Conservation (phyloP, 2,329 filamentous ascomycete genomes). For the Sclerotinia sclerotiorum region DNA sequence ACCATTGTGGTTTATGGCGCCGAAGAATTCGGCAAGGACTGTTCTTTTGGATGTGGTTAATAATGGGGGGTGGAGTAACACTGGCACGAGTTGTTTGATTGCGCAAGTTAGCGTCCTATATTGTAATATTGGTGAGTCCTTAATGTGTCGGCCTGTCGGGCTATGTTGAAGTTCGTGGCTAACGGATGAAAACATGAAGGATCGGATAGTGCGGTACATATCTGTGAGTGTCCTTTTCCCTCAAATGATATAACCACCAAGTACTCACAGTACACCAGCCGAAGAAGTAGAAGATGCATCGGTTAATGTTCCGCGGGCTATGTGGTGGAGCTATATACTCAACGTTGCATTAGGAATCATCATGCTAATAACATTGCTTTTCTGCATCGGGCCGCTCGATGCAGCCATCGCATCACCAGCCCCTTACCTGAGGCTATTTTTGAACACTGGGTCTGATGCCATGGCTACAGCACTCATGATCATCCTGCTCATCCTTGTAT, state of each 20-base stretch:
- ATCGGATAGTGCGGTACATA: conserved; percentile 39
- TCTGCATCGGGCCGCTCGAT: conserved; percentile 40
- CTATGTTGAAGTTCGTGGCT: background rate
- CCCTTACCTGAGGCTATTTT: conserved; percentile 42
- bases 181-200: conserved; percentile 18
- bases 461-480: conserved; percentile 50
- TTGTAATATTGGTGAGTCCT: conserved; percentile 38
- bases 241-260: background rate
- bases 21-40: conserved; percentile 33
- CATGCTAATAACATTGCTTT: conserved; percentile 41
- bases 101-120: conserved; percentile 40
- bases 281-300: conserved; percentile 53
- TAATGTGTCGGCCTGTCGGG: background rate
- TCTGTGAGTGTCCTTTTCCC: conserved; percentile 35
- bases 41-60: conserved; percentile 42
- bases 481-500: conserved; percentile 45
- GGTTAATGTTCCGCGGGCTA: conserved; percentile 48
- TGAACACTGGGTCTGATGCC: conserved; percentile 46
- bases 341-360: conserved; percentile 50
- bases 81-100: conserved; percentile 42
- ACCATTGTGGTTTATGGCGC: conserved; percentile 41
- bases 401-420: conserved; percentile 49
- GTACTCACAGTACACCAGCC: conserved; percentile 29
- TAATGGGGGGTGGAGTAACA: conserved; percentile 40
- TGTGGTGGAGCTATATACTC: conserved; percentile 49